phyloP scores from a whole-genome alignment of 768 basidiomycete species.

The Boletus tomentosulus region DNA sequence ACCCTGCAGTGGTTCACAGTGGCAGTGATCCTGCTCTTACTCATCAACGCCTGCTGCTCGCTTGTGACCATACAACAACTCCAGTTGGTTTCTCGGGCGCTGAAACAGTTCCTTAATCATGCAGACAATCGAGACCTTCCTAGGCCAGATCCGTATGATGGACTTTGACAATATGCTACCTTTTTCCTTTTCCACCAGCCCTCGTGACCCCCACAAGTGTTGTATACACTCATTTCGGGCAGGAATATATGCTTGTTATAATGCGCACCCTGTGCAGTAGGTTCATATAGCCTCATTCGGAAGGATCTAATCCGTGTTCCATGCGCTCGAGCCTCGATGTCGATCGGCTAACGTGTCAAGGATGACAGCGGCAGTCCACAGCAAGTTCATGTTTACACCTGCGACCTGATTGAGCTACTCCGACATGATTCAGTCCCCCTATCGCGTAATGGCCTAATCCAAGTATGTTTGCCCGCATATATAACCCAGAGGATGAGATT shows the following conservation, averaged over 20 bases:
- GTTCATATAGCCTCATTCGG: not conserved
- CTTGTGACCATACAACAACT: conserved; percentile 16
- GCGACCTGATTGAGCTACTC: not conserved
- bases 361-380: not conserved
- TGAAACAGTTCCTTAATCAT: conserved; percentile 17
- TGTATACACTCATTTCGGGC: conserved; percentile 1
- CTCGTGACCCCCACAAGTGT: not conserved
- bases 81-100: conserved; percentile 10
- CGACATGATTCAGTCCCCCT: not conserved
- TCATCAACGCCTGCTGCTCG: conserved; percentile 23
- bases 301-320: conserved; percentile 1
- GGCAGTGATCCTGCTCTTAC: conserved; percentile 19
- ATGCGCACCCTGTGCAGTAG: not conserved
- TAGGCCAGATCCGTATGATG: conserved; percentile 30
- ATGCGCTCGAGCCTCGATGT: not conserved
- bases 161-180: conserved; percentile 17
- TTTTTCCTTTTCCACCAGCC: not conserved
- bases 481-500: conserved; percentile 4
- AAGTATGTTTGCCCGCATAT: not conserved
- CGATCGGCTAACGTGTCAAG: not conserved
- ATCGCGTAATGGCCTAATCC: not conserved
- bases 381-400: not conserved
- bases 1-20: conserved; percentile 9
- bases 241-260: not conserved
- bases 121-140: conserved; percentile 26